Conservation (phyloP, 176 grass and related monocot genomes). For the Chrysopogon serrulatus region DNA sequence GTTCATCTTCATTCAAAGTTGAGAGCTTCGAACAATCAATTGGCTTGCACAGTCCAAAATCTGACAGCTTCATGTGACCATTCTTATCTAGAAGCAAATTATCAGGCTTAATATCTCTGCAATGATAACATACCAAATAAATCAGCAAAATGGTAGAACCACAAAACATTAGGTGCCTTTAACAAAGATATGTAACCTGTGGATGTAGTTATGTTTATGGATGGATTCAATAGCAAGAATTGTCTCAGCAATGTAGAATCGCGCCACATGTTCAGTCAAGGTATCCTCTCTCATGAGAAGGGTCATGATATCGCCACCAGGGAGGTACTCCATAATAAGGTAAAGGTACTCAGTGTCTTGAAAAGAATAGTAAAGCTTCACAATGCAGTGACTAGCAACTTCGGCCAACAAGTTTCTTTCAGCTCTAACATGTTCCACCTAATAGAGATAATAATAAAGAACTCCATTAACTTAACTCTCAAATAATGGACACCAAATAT, state of each 20-base stretch:
- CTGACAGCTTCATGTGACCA: slow-evolving; percentile 97
- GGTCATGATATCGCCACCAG: slow-evolving; percentile 97
- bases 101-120: slow-evolving; percentile 98
- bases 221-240: slow-evolving; percentile 96
- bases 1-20: slow-evolving; percentile 95
- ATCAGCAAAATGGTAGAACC: slow-evolving; percentile 18
- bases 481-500: background rate
- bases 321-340: slow-evolving; percentile 98
- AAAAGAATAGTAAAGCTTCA: slow-evolving; percentile 98
- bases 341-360: slow-evolving; percentile 91
- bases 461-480: background rate
- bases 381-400: slow-evolving; percentile 93
- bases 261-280: slow-evolving; percentile 79
- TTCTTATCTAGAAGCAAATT: slow-evolving; percentile 93
- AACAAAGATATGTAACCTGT: slow-evolving; percentile 64
- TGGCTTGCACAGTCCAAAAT: slow-evolving; percentile 98
- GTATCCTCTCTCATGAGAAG: slow-evolving; percentile 98
- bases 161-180: background rate
- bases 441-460: slow-evolving; percentile 25
- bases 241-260: slow-evolving; percentile 95
- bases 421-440: slow-evolving; percentile 99
- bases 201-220: slow-evolving; percentile 98
- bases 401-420: slow-evolving; percentile 98
- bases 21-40: slow-evolving; percentile 92
- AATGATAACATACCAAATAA: slow-evolving; percentile 33